Percentiles rank a stretch among this genome's conserved stretches.
phyloP scores from a whole-genome alignment of 2,329 filamentous ascomycete species.

The Arthrobotrys musiformis region DNA sequence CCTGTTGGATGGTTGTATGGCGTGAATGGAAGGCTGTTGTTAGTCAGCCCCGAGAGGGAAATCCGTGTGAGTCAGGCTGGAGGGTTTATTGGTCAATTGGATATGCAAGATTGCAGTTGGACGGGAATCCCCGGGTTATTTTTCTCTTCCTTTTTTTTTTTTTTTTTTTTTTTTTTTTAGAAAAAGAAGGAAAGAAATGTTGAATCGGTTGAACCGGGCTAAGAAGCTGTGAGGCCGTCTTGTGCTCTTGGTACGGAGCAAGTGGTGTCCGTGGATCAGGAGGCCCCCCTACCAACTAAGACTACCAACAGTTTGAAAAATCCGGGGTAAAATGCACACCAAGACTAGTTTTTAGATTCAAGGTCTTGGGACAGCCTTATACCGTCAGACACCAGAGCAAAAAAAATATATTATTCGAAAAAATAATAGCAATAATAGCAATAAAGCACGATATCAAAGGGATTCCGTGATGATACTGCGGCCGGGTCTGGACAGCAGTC shows the following conservation, averaged over 20 bases:
- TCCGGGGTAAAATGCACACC: conserved; percentile 20
- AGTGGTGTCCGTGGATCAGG: conserved; percentile 4
- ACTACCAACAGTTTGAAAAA: conserved; percentile 3
- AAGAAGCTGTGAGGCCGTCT: not conserved
- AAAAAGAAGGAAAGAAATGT: not conserved
- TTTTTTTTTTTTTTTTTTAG: not conserved
- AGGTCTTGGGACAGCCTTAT: conserved; percentile 1
- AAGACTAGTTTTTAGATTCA: not conserved
- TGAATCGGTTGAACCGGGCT: not conserved
- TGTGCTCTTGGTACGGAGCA: not conserved
- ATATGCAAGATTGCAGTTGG: conserved; percentile 16
- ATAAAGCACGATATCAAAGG: too few relatives aligned
- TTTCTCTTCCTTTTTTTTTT: not conserved
- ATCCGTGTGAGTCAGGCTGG: too few relatives aligned
- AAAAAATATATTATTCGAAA: too few relatives aligned
- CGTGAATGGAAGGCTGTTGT: not conserved
- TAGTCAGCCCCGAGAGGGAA: conserved; percentile 8
- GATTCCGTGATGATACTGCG: too few relatives aligned
- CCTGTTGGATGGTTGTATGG: not conserved
- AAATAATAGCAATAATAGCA: too few relatives aligned
- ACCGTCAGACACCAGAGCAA: not conserved
- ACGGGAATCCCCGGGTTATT: not conserved
- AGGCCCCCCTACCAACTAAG: not conserved
- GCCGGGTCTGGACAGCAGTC: too few relatives aligned
- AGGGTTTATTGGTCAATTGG: not conserved